Percentiles rank a stretch among this genome's conserved stretches.
Conservation (phyloP, 768 basidiomycete species). For the Sutorius australiensis region DNA sequence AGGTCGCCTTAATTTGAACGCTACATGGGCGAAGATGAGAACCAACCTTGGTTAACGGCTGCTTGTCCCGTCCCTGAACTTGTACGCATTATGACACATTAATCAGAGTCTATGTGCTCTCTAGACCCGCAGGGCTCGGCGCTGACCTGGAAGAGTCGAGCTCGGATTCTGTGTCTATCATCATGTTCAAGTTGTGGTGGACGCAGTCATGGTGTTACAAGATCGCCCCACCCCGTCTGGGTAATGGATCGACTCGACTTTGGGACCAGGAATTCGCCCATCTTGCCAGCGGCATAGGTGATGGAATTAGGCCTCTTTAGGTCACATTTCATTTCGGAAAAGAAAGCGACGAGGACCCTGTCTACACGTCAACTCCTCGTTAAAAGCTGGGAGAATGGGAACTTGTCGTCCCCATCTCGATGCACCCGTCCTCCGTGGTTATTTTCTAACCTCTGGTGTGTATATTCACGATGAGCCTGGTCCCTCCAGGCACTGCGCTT, state of each 20-base stretch:
- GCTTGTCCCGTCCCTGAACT: background rate
- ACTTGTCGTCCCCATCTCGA: background rate
- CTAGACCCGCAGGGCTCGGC: background rate
- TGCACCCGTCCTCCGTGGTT: background rate
- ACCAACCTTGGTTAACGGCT: background rate
- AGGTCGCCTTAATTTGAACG: conserved; percentile 1
- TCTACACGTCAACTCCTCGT: conserved; percentile 2
- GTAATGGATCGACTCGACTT: background rate
- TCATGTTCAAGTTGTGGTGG: background rate
- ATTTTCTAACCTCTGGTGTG: conserved; percentile 1
- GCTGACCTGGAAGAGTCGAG: background rate
- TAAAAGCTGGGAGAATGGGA: conserved; percentile 13
- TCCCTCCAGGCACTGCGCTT: conserved; percentile 7
- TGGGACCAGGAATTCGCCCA: background rate
- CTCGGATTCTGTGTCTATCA: background rate
- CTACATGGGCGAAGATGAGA: background rate
- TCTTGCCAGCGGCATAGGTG: background rate
- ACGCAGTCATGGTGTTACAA: background rate
- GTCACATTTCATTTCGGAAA: conserved; percentile 5
- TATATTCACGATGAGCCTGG: conserved; percentile 21
- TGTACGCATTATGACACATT: background rate
- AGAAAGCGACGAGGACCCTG: conserved; percentile 6
- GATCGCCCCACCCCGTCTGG: background rate
- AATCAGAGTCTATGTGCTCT: background rate
- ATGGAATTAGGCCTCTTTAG: conserved; percentile 5